Evolutionary conservation across 441 rosid species (phyloP).

Genomic region (Pelargonium exstipulatum): DNA sequence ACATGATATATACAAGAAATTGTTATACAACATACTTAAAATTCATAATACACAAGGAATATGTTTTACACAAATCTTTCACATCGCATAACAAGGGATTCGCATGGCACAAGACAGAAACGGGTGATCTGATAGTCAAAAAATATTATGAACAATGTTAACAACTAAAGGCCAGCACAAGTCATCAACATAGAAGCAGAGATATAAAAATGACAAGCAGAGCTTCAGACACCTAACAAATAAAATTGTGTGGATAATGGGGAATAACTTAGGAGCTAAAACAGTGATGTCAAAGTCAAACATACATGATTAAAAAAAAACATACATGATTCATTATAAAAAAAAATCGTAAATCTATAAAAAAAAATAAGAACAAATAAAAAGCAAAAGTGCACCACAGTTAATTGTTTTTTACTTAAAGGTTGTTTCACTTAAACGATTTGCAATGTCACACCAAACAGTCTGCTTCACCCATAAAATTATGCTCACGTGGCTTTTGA

Average conservation of each 20-base stretch:
- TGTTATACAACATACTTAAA: background rate
- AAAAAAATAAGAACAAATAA: no score
- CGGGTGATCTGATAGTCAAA: background rate
- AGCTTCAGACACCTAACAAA: background rate
- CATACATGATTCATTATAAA: no score
- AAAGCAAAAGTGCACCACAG: no score
- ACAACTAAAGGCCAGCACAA: background rate
- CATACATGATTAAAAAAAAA: no score
- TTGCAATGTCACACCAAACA: no score
- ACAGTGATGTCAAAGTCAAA: background rate
- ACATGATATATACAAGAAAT: constrained; percentile 3
- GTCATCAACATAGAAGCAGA: background rate
- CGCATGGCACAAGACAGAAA: background rate
- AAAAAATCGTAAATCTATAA: no score
- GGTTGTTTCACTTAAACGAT: no score
- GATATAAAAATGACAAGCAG: background rate
- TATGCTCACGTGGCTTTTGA: no score
- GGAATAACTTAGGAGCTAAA: background rate
- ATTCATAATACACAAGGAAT: background rate
- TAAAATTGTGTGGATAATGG: background rate
- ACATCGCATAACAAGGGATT: background rate
- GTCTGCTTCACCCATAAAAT: no score
- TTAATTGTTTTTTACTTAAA: no score
- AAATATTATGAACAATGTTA: background rate
- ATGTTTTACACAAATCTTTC: background rate